Evolutionary conservation across 2,329 filamentous ascomycete genomes (phyloP), one percentile per base, ranked within the genome.

Genomic region (Acrodontium crateriforme): DNA sequence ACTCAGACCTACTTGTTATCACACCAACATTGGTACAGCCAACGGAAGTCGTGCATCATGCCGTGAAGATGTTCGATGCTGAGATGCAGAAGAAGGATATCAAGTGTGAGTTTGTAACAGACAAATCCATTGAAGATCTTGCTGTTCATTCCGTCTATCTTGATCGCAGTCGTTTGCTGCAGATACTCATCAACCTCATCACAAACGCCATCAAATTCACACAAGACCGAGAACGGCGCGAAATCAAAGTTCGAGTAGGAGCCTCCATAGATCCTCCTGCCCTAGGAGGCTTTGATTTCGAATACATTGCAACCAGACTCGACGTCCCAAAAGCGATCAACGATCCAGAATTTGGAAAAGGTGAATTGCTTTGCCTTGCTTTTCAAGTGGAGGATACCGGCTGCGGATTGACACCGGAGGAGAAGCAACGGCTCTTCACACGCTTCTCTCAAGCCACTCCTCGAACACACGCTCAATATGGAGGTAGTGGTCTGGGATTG

Each of bases 371-470:
- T n/a, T n/a, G n/a, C n/a, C n/a, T 20, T 8, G 18, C 8, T 8
- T 8, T 8, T 8, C 18, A 20, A 20, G 18, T 20, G 8, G n/a
- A 20, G 18, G 54, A 58, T 32, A 57, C 50, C 2, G 56, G 56
- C 3, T 46, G 50, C 11, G 56, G 56, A 0, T 41, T 60, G 8
- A 45, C 44, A 1, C 38, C 47, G 3, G 47, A 52, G 2, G 53
- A 59, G 24, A 52, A 45, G 14, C 29, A 34, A 0, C 40, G 64
- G 15, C 59, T 81, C 0, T 81, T 81, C 46, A 65, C 76, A 36
- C 65, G 74, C 14, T 81, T 81, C 46, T 67, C 71, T 8, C 76
- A 81, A 49, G 72, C 73, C 1, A 74, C 65, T 9, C 68, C 72
- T 3, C 67, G 65, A 28, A 78, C 74, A 0, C 73, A 78, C 35